Conservation (phyloP, 805 yeast genomes). For the Citeromyces matritensis region DNA sequence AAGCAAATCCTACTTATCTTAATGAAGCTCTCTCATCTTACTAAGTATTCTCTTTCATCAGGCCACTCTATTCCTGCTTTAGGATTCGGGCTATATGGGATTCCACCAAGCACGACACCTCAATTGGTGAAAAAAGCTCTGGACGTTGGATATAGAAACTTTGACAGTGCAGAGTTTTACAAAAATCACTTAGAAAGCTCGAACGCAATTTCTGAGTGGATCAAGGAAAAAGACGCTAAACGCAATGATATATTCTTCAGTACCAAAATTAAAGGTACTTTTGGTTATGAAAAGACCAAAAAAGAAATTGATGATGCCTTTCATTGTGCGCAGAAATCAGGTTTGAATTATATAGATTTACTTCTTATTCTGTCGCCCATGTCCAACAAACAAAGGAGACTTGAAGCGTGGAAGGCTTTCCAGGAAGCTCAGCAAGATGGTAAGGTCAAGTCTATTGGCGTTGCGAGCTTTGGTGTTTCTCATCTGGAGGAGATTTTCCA, state of each 20-base stretch:
- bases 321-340: slow-evolving; percentile 18
- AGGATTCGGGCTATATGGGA: slow-evolving; percentile 38
- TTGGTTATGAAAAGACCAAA: slow-evolving; percentile 21
- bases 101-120: slow-evolving; percentile 21
- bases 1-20: too few relatives aligned
- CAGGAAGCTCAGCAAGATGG: slow-evolving; percentile 40
- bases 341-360: slow-evolving; percentile 35
- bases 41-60: too few relatives aligned
- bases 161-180: slow-evolving; percentile 59
- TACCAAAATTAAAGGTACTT: slow-evolving; percentile 17
- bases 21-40: too few relatives aligned
- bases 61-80: slow-evolving; percentile 39
- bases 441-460: slow-evolving; percentile 38
- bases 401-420: slow-evolving; percentile 37
- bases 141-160: slow-evolving; percentile 52
- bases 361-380: slow-evolving; percentile 39
- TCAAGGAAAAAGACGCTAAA: slow-evolving; percentile 9
- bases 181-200: slow-evolving; percentile 50
- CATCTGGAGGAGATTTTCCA: slow-evolving; percentile 38
- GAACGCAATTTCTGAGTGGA: slow-evolving; percentile 36
- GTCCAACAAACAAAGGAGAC: slow-evolving; percentile 22
- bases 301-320: slow-evolving; percentile 26
- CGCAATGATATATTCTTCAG: slow-evolving; percentile 24
- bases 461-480: slow-evolving; percentile 43
- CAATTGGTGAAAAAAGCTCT: slow-evolving; percentile 41